Conservation (phyloP, 768 basidiomycete genomes). For the Naganishia antarctica region DNA sequence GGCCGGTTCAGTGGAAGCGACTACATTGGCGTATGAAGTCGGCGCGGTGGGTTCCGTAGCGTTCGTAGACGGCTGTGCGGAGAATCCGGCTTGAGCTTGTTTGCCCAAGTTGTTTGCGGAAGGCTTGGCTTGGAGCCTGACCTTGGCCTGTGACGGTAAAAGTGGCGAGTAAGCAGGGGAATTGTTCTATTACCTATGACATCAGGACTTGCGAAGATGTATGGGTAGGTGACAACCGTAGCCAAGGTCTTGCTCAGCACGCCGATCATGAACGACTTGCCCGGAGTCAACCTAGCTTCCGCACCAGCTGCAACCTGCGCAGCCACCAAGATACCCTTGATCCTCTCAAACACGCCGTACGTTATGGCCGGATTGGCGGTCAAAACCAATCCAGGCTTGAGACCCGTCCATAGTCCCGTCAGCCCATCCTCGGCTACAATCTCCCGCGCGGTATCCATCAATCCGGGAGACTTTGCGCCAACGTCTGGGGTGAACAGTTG, state of each 20-base stretch:
- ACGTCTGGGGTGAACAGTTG: slow-evolving; percentile 64
- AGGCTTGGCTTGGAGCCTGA: slow-evolving; percentile 81
- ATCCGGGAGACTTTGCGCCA: slow-evolving; percentile 51
- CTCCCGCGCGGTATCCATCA: slow-evolving; percentile 72
- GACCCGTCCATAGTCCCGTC: slow-evolving; percentile 80
- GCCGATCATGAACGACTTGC: slow-evolving; percentile 76
- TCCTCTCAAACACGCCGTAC: slow-evolving; percentile 86
- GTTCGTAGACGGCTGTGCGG: neutral
- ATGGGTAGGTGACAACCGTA: slow-evolving; percentile 64
- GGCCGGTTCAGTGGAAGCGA: slow-evolving; percentile 27
- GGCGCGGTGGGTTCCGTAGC: slow-evolving; percentile 14
- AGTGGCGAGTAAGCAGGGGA: slow-evolving; percentile 87
- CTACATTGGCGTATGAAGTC: slow-evolving; percentile 15
- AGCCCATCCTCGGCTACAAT: slow-evolving; percentile 61
- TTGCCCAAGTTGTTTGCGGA: slow-evolving; percentile 39
- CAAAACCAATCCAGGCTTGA: slow-evolving; percentile 87
- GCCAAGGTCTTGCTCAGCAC: slow-evolving; percentile 91
- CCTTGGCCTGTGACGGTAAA: slow-evolving; percentile 71
- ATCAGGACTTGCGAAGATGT: slow-evolving; percentile 46
- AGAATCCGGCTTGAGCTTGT: neutral
- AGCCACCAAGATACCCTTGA: slow-evolving; percentile 67
- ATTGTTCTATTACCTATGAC: neutral
- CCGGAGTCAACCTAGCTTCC: slow-evolving; percentile 60
- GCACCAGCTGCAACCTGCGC: slow-evolving; percentile 52
- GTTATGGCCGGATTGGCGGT: slow-evolving; percentile 98